phyloP scores from a whole-genome alignment of 2,329 filamentous ascomycete genomes.

The Huntiella decipiens region DNA sequence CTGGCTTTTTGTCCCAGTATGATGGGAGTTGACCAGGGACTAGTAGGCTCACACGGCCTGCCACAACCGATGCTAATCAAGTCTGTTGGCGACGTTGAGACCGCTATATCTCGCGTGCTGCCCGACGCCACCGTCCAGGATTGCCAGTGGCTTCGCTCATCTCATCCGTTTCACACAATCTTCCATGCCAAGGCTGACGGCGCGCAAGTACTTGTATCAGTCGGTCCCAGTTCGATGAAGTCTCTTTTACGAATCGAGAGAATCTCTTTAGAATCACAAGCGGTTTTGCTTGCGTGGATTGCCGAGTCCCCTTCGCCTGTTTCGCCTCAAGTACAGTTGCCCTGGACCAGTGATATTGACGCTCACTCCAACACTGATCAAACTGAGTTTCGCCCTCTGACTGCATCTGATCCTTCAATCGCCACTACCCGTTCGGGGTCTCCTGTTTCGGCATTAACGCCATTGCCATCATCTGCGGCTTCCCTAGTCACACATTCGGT shows the following conservation, averaged over 20 bases:
- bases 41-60: neutral
- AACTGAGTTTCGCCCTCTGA: neutral
- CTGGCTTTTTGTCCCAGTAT: neutral
- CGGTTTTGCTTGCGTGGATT: constrained; percentile 9
- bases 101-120: constrained; percentile 19
- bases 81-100: constrained; percentile 14
- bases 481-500: no score
- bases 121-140: constrained; percentile 18
- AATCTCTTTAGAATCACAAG: constrained; percentile 9
- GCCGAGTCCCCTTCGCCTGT: constrained; percentile 1
- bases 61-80: constrained; percentile 8
- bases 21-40: neutral
- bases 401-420: neutral
- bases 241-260: constrained; percentile 5
- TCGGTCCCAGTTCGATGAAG: constrained; percentile 10
- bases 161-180: constrained; percentile 8
- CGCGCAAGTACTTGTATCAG: constrained; percentile 8
- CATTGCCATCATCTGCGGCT: no score
- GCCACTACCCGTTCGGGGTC: neutral
- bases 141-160: constrained; percentile 10
- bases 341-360: no score
- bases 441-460: neutral
- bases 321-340: neutral
- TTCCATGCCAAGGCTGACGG: constrained; percentile 9
- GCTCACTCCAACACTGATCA: neutral